Conservation (phyloP, 2,329 filamentous ascomycete genomes). For the Fonsecaea monophora region DNA sequence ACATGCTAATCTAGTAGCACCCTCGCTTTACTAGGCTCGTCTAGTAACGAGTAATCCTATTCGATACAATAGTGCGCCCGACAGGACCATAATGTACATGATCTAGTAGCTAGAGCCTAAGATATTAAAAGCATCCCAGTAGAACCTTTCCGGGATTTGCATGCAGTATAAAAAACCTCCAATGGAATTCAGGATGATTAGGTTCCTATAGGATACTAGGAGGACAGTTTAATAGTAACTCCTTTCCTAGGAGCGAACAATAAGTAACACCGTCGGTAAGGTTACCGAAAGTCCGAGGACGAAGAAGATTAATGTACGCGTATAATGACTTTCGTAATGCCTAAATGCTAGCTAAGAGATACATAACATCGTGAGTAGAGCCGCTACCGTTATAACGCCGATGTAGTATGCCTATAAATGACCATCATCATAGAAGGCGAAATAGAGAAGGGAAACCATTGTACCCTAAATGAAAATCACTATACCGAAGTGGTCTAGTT, state of each 20-base stretch:
- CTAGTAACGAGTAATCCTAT: too few relatives aligned
- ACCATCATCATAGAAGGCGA: too few relatives aligned
- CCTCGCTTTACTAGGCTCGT: too few relatives aligned
- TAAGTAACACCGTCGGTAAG: slow-evolving; percentile 19
- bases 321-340: slow-evolving; percentile 15
- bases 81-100: slow-evolving; percentile 5
- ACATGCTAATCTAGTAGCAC: too few relatives aligned
- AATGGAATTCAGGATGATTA: slow-evolving; percentile 22
- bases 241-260: slow-evolving; percentile 18
- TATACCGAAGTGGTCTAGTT: too few relatives aligned
- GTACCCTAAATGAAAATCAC: too few relatives aligned
- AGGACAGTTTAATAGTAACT: slow-evolving; percentile 13
- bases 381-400: slow-evolving; percentile 14
- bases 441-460: too few relatives aligned
- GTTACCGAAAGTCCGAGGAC: slow-evolving; percentile 15
- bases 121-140: slow-evolving; percentile 16
- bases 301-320: slow-evolving; percentile 13
- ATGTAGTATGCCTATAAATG: slow-evolving; percentile 5
- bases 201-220: slow-evolving; percentile 16
- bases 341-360: slow-evolving; percentile 17
- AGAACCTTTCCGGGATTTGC: slow-evolving; percentile 18
- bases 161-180: slow-evolving; percentile 17
- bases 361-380: slow-evolving; percentile 11
- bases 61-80: neutral
- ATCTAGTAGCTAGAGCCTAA: slow-evolving; percentile 12